phyloP scores from a whole-genome alignment of 1,139 yeast species.

The Eremothecium cymbalariae region DNA sequence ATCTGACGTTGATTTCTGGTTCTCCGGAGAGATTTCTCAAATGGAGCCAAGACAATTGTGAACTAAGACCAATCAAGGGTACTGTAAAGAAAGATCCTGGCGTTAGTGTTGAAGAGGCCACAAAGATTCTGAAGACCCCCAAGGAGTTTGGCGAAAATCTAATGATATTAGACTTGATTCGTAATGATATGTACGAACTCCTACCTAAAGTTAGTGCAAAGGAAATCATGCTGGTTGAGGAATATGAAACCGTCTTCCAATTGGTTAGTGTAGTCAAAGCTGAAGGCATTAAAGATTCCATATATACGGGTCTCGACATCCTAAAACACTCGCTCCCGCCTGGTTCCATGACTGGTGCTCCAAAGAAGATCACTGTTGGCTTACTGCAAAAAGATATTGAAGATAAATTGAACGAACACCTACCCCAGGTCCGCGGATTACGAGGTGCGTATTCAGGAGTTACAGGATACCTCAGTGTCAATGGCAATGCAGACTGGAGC shows the following conservation, averaged over 20 bases:
- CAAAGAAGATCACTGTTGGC: conserved; percentile 87
- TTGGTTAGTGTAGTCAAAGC: conserved; percentile 86
- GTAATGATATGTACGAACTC: conserved; percentile 79
- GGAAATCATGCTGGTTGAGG: conserved; percentile 85
- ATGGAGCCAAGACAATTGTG: conserved; percentile 60
- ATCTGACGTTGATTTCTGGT: conserved; percentile 60
- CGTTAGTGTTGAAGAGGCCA: conserved; percentile 51
- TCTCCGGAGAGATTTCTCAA: conserved; percentile 91
- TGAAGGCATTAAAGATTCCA: conserved; percentile 30
- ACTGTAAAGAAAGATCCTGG: conserved; percentile 65
- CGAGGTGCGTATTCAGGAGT: conserved; percentile 94
- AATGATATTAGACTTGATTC: conserved; percentile 92
- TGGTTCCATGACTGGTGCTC: conserved; percentile 99
- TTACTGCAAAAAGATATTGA: conserved; percentile 46
- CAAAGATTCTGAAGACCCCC: conserved; percentile 62
- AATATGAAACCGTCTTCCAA: conserved; percentile 83
- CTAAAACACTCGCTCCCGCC: conserved; percentile 81
- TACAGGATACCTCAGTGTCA: conserved; percentile 88
- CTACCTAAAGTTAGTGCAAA: conserved; percentile 62
- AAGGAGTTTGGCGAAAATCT: conserved; percentile 93
- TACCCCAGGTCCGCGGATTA: conserved; percentile 32
- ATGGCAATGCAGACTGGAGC: conserved; percentile 91
- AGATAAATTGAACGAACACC: conserved; percentile 35
- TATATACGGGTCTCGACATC: conserved; percentile 67
- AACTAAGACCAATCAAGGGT: conserved; percentile 92